Evolutionary conservation across 1,284 basidiomycete species (phyloP), one percentile per base, ranked within the genome.

Genomic region (Puccinia hordei): DNA sequence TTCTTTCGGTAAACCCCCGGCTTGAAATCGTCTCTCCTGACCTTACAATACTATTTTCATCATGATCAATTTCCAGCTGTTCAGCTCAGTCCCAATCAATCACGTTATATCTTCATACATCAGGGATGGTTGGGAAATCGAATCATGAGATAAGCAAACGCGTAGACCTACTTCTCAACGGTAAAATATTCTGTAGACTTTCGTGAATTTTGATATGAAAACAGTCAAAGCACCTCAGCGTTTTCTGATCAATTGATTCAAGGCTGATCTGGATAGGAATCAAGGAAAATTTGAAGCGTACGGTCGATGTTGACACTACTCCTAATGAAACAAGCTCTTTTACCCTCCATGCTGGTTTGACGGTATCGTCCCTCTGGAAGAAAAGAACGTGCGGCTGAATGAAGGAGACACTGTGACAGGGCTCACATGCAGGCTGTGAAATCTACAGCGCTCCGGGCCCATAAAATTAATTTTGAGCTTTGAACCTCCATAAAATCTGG

Each of bases 301-400:
- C 75, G 63, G 44, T 78, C 75, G 55, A 78, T 68, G 53, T 78
- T 78, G 33, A 78, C 55, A 33, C 75, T 78, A 30, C 75, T 69
- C 63, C 75, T 53, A 22, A 78, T 55, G n/a, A 78, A 57, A 44
- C 74, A 76, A 22, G 38, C 74, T 63, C 49, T 51, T 35, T 10
- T 13, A 27, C 55, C 55, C 10, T 41, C 38, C 38, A 41, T 41
- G 38, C 38, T 41, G 38, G 38, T 4, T 41, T 41, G 12, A 6
- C 38, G 38, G 38, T 41, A 41, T 41, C 38, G 38, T 12, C 4
- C 38, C 38, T 41, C 38, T n/a, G n/a, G n/a, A n/a, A n/a, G n/a
- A n/a, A n/a, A n/a, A n/a, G n/a, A n/a, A n/a, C n/a, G n/a, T n/a
- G n/a, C n/a, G n/a, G n/a, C n/a, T n/a, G n/a, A n/a, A n/a, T n/a